Evolutionary conservation across 176 grass and related monocot genomes (phyloP), one percentile per base, ranked within the genome.

Genomic region (Eragrostis curvula): DNA sequence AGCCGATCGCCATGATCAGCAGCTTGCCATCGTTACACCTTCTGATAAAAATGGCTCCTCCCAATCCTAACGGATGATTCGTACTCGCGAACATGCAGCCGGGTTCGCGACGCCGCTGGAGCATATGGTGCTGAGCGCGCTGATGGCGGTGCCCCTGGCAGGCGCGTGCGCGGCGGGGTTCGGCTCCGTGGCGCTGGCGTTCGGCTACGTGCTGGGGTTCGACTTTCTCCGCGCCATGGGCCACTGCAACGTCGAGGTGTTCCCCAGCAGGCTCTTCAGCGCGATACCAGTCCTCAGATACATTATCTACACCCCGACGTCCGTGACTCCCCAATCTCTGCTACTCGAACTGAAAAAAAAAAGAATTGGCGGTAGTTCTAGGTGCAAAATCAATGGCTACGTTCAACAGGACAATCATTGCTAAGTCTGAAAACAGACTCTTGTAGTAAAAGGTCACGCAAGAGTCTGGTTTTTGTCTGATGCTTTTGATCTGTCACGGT

Each of bases 261-360:
- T 98, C 78, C 84, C 95, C 1, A 42, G 7, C 25, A 12, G 24
- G 4, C 64, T 81, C 51, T 98, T 93, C 59, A 52, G 75, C 50
- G 48, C 88, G 3, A 12, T 86, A 12, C 95, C 95, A 20, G 29
- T 73, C 39, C 88, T 98, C 42, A 84, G 70, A 92, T 92, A 86
- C 81, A 57, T 97, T 7, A 75, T 97, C 77, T 91, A 91, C 88
- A 94, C 95, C 40, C 92, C 95, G 8, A 94, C 90, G 95, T 97
- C 87, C 69, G 89, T 72, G 18, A 12, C 14, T 47, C 25, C 8
- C 8, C 15, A 12, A 3, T n/a, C n/a, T n/a, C n/a, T n/a, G n/a
- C n/a, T n/a, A n/a, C n/a, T n/a, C n/a, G n/a, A n/a, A n/a, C n/a
- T n/a, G n/a, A n/a, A n/a, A n/a, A n/a, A n/a, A n/a, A n/a, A n/a